phyloP scores from a whole-genome alignment of 768 basidiomycete genomes.

The Tricholoma furcatifolium region DNA sequence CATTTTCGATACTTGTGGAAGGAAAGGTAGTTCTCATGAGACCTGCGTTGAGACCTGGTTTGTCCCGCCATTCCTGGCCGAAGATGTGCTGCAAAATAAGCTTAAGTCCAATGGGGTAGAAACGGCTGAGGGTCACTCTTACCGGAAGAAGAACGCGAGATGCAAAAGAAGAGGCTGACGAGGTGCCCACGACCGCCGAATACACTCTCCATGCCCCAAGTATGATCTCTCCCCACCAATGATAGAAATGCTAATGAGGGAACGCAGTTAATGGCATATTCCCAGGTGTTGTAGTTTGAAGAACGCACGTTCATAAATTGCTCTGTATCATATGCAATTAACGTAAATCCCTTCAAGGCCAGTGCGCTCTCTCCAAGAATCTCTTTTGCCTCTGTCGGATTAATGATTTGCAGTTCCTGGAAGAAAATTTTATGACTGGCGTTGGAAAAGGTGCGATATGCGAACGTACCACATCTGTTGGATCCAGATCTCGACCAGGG shows the following conservation, averaged over 20 bases:
- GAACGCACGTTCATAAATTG: conserved; percentile 22
- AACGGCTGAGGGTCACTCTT: not conserved
- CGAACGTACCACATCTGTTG: conserved; percentile 27
- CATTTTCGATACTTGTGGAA: conserved; percentile 51
- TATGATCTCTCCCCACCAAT: conserved; percentile 28
- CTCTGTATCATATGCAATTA: conserved; percentile 21
- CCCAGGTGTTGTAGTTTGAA: not conserved
- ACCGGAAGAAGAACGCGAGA: conserved; percentile 24
- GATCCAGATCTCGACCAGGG: conserved; percentile 21
- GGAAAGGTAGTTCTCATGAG: conserved; percentile 69
- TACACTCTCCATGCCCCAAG: conserved; percentile 23
- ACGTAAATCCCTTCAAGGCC: conserved; percentile 15
- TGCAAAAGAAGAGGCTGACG: conserved; percentile 4
- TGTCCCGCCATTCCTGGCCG: conserved; percentile 21
- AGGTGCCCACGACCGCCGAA: conserved; percentile 10
- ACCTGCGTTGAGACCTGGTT: conserved; percentile 36
- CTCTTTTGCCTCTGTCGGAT: conserved; percentile 11
- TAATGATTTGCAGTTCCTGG: conserved; percentile 20
- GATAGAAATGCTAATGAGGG: conserved; percentile 20
- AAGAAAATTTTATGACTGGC: not conserved
- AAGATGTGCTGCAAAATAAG: conserved; percentile 13
- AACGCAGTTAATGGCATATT: not conserved
- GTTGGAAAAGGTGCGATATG: not conserved
- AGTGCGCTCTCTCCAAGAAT: conserved; percentile 18
- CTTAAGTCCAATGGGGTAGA: not conserved